A percentile compares a stretch with the other conserved stretches of the same genome.
Conservation (phyloP, 1,284 basidiomycete genomes). For the Boletellus deceptivus region DNA sequence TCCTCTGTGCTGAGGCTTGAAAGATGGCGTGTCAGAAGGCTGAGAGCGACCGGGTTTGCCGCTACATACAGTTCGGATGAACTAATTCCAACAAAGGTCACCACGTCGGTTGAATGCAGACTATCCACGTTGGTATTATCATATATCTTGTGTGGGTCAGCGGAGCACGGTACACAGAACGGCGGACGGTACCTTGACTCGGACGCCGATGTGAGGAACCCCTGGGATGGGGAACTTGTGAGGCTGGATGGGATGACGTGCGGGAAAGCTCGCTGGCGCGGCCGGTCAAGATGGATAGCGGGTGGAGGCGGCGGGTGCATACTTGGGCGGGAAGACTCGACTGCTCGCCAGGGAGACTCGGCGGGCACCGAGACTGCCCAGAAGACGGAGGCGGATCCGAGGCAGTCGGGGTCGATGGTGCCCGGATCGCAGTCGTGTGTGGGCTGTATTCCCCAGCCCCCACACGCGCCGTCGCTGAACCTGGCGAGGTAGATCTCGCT, state of each 20-base stretch:
- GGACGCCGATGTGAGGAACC: slow-evolving; percentile 57
- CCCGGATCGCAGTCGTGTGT: slow-evolving; percentile 24
- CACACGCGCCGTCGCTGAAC: slow-evolving; percentile 42
- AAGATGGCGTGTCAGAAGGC: slow-evolving; percentile 24
- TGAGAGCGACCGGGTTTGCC: neutral
- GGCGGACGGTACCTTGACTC: slow-evolving; percentile 57
- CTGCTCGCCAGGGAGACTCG: slow-evolving; percentile 49
- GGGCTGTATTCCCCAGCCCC: slow-evolving; percentile 67
- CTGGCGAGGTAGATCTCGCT: slow-evolving; percentile 67
- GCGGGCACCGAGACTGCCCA: slow-evolving; percentile 75
- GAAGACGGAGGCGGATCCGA: slow-evolving; percentile 60
- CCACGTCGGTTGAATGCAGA: slow-evolving; percentile 57
- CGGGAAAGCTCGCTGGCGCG: slow-evolving; percentile 20
- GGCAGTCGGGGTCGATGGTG: slow-evolving; percentile 43
- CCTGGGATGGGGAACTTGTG: slow-evolving; percentile 64
- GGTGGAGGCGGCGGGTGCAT: slow-evolving; percentile 2
- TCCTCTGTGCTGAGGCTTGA: slow-evolving; percentile 35
- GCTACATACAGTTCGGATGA: slow-evolving; percentile 58
- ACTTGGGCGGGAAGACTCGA: slow-evolving; percentile 38
- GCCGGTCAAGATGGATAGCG: slow-evolving; percentile 2
- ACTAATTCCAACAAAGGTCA: slow-evolving; percentile 69
- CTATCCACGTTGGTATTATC: slow-evolving; percentile 40
- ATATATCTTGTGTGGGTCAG: slow-evolving; percentile 50
- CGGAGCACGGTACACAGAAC: neutral
- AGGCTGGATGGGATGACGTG: slow-evolving; percentile 35